Evolutionary conservation across 805 yeast species (phyloP).

Genomic region (Candida argentea): DNA sequence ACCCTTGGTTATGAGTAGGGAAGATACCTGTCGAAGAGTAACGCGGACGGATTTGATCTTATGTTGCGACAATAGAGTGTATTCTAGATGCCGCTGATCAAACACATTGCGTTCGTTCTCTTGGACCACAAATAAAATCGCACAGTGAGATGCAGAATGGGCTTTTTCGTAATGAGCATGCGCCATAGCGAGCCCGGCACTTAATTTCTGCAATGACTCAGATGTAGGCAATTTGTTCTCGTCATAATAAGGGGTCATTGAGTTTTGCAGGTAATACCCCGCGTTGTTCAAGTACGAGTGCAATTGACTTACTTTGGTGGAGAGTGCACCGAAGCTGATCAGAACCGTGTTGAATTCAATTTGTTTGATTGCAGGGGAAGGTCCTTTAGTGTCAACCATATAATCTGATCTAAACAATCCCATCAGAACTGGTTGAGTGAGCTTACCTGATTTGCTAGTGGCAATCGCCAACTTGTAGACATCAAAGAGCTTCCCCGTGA

Average conservation of each 20-base stretch:
- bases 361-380: conserved; percentile 54
- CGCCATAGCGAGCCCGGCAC: conserved; percentile 62
- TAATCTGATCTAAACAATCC: conserved; percentile 91
- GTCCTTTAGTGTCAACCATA: conserved; percentile 38
- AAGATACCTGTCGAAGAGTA: conserved; percentile 49
- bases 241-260: conserved; percentile 34
- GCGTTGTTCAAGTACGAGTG: conserved; percentile 56
- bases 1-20: conserved; percentile 29
- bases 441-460: conserved; percentile 25
- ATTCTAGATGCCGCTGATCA: conserved; percentile 85
- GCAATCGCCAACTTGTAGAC: conserved; percentile 41
- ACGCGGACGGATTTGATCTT: conserved; percentile 56
- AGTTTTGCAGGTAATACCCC: conserved; percentile 42
- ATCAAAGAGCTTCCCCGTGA: conserved; percentile 71
- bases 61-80: conserved; percentile 44
- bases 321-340: conserved; percentile 89
- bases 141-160: conserved; percentile 25
- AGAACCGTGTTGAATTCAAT: conserved; percentile 95
- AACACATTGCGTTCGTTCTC: conserved; percentile 79
- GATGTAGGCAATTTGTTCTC: conserved; percentile 54
- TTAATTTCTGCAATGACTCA: conserved; percentile 49
- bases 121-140: conserved; percentile 73
- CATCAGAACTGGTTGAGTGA: conserved; percentile 57
- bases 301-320: conserved; percentile 66
- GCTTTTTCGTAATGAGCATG: conserved; percentile 42